A percentile compares a stretch with the other conserved stretches of the same genome.
Evolutionary conservation across 2,329 filamentous ascomycete genomes (phyloP).

Genomic region (Talaromyces islandicus): DNA sequence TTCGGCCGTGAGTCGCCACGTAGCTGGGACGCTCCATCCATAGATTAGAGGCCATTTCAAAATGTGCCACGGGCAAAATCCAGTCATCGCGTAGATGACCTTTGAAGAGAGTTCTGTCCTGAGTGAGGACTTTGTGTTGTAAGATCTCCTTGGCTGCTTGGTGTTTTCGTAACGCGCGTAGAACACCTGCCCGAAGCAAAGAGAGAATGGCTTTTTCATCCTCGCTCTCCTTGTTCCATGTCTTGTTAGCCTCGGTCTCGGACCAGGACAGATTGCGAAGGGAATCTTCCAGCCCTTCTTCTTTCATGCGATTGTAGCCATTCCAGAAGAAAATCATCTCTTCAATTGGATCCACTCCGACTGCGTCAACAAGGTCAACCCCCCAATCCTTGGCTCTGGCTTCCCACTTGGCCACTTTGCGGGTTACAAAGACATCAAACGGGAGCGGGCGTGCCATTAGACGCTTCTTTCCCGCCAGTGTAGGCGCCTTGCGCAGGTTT

Average conservation of each 20-base stretch:
- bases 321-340: slow-evolving; percentile 97
- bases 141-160: slow-evolving; percentile 62
- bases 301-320: slow-evolving; percentile 73
- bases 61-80: slow-evolving; percentile 71
- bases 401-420: slow-evolving; percentile 87
- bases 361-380: slow-evolving; percentile 68
- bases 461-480: slow-evolving; percentile 73
- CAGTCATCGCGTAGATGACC: slow-evolving; percentile 44
- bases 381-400: slow-evolving; percentile 62
- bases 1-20: slow-evolving; percentile 23
- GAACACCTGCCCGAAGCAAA: slow-evolving; percentile 60
- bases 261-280: slow-evolving; percentile 62
- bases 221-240: slow-evolving; percentile 46
- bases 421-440: slow-evolving; percentile 76
- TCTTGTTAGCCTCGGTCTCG: slow-evolving; percentile 52
- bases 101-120: slow-evolving; percentile 51
- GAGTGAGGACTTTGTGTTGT: slow-evolving; percentile 55
- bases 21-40: slow-evolving; percentile 61
- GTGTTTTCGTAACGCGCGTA: slow-evolving; percentile 57
- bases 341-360: slow-evolving; percentile 72
- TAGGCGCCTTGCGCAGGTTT: slow-evolving; percentile 64
- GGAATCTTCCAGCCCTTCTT: slow-evolving; percentile 58
- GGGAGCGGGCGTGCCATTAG: slow-evolving; percentile 88
- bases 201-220: slow-evolving; percentile 62
- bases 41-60: slow-evolving; percentile 76